phyloP scores from a whole-genome alignment of 108 stramenopile genomes.

The Fragilaria crotonensis region DNA sequence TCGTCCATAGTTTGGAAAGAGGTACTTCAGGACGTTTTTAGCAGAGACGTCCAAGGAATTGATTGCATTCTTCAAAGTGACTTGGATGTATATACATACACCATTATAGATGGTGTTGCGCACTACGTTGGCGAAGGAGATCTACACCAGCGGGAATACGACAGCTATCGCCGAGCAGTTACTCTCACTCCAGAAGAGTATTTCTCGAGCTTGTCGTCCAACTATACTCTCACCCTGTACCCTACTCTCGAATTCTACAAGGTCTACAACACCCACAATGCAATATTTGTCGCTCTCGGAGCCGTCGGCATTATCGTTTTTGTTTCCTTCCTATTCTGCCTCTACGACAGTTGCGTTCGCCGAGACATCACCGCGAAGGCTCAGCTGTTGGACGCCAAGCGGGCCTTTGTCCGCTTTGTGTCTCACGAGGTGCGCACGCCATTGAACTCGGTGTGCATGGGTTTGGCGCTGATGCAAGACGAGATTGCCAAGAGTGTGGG shows the following conservation, averaged over 20 bases:
- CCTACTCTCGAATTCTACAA: conserved; percentile 25
- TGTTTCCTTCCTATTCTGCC: conserved; percentile 28
- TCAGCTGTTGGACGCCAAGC: conserved; percentile 35
- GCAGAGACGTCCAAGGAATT: conserved; percentile 23
- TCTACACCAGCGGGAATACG: conserved; percentile 3
- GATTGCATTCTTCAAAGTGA: conserved; percentile 17
- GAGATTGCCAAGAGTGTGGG: conserved; percentile 12
- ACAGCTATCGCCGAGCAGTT: background rate
- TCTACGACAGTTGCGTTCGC: conserved; percentile 45
- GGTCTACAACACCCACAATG: conserved; percentile 17
- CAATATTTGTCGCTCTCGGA: conserved; percentile 22
- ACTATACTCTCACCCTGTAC: conserved; percentile 13
- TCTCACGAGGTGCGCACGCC: conserved; percentile 52
- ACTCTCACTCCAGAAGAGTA: background rate
- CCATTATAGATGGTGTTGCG: conserved; percentile 11
- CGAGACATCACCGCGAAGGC: conserved; percentile 32
- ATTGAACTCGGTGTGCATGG: conserved; percentile 46
- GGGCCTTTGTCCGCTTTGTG: conserved; percentile 39
- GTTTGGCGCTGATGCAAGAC: conserved; percentile 26
- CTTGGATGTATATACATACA: conserved; percentile 14
- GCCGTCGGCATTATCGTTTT: conserved; percentile 29
- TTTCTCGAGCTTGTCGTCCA: background rate
- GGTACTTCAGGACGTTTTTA: conserved; percentile 20
- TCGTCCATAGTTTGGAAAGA: conserved; percentile 8
- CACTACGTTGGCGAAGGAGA: conserved; percentile 9